phyloP scores from a whole-genome alignment of 2,329 filamentous ascomycete species.

The Dichotomopilus funicola region DNA sequence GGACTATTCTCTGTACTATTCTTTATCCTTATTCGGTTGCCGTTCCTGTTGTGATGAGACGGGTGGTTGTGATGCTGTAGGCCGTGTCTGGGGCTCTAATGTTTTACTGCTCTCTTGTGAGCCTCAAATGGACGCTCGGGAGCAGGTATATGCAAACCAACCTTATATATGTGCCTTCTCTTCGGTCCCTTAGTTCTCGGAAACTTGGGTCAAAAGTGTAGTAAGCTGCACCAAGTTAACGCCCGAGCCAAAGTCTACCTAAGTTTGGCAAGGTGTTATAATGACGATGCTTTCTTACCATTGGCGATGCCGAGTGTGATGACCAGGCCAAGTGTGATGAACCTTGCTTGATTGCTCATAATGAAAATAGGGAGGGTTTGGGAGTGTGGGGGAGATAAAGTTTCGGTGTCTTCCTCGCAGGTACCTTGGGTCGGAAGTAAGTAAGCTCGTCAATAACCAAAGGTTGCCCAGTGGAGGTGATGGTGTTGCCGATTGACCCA shows the following conservation, averaged over 20 bases:
- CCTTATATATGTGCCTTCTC: conserved; percentile 14
- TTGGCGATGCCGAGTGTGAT: conserved; percentile 21
- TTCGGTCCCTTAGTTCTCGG: conserved; percentile 18
- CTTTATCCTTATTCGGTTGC: background rate
- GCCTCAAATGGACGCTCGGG: background rate
- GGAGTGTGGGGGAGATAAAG: background rate
- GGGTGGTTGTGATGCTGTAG: background rate
- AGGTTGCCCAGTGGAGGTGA: too few relatives aligned
- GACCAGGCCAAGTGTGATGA: conserved; percentile 17
- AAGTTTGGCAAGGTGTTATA: background rate
- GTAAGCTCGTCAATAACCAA: too few relatives aligned
- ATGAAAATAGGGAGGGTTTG: background rate
- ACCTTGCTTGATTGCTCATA: conserved; percentile 19
- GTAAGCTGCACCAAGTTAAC: conserved; percentile 15
- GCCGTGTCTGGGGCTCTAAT: background rate
- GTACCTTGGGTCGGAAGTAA: too few relatives aligned
- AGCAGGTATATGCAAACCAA: background rate
- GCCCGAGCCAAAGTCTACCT: conserved; percentile 3
- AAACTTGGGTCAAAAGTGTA: conserved; percentile 25
- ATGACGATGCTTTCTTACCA: conserved; percentile 13
- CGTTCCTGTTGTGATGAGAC: too few relatives aligned
- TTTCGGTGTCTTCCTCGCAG: background rate
- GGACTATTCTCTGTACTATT: background rate
- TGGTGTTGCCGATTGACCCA: too few relatives aligned
- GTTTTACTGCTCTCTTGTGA: conserved; percentile 15